Percentiles rank a stretch among this genome's conserved stretches.
Evolutionary conservation across 306 rosid species (phyloP).

Genomic region (Pachyrhizus erosus): DNA sequence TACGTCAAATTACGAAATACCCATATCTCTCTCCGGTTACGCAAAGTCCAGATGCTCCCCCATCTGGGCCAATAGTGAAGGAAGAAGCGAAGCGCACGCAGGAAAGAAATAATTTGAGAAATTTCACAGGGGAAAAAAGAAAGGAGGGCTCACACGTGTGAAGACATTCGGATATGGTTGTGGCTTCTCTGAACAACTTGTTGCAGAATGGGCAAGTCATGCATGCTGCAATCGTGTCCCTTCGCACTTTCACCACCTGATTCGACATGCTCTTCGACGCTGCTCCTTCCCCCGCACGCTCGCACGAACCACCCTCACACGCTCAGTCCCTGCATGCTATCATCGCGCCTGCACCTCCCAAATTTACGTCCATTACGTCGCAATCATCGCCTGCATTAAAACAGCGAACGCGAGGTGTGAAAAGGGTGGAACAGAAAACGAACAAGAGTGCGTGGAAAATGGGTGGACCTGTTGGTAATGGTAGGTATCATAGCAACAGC

Average conservation of each 20-base stretch:
- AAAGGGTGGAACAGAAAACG: neutral
- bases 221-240: constrained; percentile 85
- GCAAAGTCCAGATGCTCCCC: constrained; percentile 38
- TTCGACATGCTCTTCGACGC: constrained; percentile 63
- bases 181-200: constrained; percentile 79
- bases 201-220: constrained; percentile 92
- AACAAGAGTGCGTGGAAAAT: neutral
- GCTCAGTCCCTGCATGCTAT: constrained; percentile 66
- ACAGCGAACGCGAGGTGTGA: constrained; percentile 19
- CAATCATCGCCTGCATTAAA: constrained; percentile 52
- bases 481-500: neutral
- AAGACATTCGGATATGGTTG: constrained; percentile 95
- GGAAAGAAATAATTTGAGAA: constrained; percentile 28
- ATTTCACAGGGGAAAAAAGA: constrained; percentile 9
- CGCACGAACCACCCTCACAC: constrained; percentile 43
- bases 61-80: constrained; percentile 35
- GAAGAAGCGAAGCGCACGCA: neutral
- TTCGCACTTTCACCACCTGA: constrained; percentile 67
- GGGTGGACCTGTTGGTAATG: constrained; percentile 13
- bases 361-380: constrained; percentile 67
- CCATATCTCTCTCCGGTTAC: constrained; percentile 41
- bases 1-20: constrained; percentile 47
- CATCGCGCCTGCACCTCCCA: constrained; percentile 10
- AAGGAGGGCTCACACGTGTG: constrained; percentile 84
- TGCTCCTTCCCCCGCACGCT: constrained; percentile 25